Conservation (phyloP, 345 rosid genomes). For the Syzygium jambos region DNA sequence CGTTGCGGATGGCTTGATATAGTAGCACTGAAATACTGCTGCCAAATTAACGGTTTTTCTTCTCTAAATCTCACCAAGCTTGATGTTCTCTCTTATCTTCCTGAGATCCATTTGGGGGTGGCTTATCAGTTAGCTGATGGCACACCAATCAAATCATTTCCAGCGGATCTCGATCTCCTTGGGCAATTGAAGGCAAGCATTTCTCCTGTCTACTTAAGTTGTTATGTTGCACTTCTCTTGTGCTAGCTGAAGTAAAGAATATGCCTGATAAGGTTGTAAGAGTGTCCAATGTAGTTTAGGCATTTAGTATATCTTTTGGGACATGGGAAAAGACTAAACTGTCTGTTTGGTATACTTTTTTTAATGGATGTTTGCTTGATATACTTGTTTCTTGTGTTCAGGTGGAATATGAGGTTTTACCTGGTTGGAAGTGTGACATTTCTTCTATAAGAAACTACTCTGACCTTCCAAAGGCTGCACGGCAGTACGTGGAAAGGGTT, state of each 20-base stretch:
- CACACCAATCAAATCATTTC: constrained; percentile 74
- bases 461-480: constrained; percentile 85
- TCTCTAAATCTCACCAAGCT: constrained; percentile 93
- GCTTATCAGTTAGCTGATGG: constrained; percentile 61
- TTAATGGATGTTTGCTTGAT: background rate
- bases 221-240: background rate
- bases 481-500: constrained; percentile 71
- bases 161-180: constrained; percentile 72
- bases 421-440: constrained; percentile 87
- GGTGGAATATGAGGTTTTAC: constrained; percentile 92
- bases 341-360: background rate
- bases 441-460: constrained; percentile 65
- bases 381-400: constrained; percentile 1
- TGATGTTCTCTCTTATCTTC: constrained; percentile 81
- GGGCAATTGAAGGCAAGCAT: constrained; percentile 64
- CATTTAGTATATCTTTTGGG: background rate
- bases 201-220: background rate
- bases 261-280: background rate
- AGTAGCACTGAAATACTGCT: constrained; percentile 76
- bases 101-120: constrained; percentile 81
- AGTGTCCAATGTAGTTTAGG: background rate
- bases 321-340: background rate
- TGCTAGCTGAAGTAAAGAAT: background rate
- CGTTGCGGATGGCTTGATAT: constrained; percentile 99
- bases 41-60: constrained; percentile 89